Evolutionary conservation across 192 early-diverging fungal species (phyloP).

Genomic region (Backusella westeae): DNA sequence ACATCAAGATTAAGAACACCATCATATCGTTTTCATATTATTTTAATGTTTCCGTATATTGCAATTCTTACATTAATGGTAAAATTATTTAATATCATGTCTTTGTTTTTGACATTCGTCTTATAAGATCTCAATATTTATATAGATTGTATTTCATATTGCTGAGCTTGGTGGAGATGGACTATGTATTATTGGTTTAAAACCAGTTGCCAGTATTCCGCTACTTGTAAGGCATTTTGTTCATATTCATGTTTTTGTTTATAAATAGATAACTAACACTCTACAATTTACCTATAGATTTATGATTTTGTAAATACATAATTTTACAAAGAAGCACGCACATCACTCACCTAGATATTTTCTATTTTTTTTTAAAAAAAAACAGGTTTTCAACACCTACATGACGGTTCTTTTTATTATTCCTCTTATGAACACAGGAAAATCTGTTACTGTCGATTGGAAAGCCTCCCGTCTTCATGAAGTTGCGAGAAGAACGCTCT

Average conservation of each 20-base stretch:
- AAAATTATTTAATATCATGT: not conserved
- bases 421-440: conserved; percentile 19
- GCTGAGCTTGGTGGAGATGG: conserved; percentile 18
- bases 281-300: conserved; percentile 2
- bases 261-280: not conserved
- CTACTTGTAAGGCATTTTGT: conserved; percentile 28
- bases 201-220: conserved; percentile 31
- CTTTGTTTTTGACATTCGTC: not conserved
- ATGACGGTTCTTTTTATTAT: conserved; percentile 35
- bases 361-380: not conserved
- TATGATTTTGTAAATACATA: conserved; percentile 34
- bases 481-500: conserved; percentile 43
- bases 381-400: conserved; percentile 34
- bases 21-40: conserved; percentile 29
- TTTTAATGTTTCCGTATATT: conserved; percentile 30
- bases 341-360: not conserved
- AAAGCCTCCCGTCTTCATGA: conserved; percentile 24
- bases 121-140: not conserved
- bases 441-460: conserved; percentile 10
- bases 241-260: not conserved
- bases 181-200: conserved; percentile 32
- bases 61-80: conserved; percentile 36
- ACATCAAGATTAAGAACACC: conserved; percentile 22
- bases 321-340: not conserved
- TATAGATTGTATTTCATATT: conserved; percentile 29